phyloP scores from a whole-genome alignment of 2,329 filamentous ascomycete species.

The Neonectria hederae region DNA sequence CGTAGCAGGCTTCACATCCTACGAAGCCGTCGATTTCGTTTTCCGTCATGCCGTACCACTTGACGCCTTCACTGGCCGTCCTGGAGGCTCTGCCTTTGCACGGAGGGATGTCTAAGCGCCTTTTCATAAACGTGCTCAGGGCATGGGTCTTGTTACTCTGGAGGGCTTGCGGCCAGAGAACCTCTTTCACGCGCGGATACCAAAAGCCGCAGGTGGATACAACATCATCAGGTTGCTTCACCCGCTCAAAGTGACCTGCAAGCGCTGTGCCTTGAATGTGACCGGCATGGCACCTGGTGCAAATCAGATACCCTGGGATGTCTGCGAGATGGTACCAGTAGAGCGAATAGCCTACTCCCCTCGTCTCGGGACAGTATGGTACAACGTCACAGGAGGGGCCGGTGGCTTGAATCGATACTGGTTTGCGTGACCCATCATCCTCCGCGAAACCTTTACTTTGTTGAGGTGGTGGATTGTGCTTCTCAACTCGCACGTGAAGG shows the following conservation, averaged over 20 bases:
- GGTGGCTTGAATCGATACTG: slow-evolving; percentile 27
- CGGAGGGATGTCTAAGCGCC: slow-evolving; percentile 36
- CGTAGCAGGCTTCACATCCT: slow-evolving; percentile 51
- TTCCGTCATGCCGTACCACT: slow-evolving; percentile 46
- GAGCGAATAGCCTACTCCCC: slow-evolving; percentile 41
- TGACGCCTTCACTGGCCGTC: slow-evolving; percentile 38
- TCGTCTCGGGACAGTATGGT: slow-evolving; percentile 42
- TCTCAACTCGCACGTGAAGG: slow-evolving; percentile 21
- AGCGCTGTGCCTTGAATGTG: slow-evolving; percentile 47
- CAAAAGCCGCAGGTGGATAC: slow-evolving; percentile 46
- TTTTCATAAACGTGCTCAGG: slow-evolving; percentile 43
- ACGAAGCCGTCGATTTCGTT: slow-evolving; percentile 47
- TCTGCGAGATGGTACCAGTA: slow-evolving; percentile 46
- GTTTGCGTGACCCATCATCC: slow-evolving; percentile 19
- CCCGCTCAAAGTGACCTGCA: slow-evolving; percentile 41
- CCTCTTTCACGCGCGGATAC: slow-evolving; percentile 46
- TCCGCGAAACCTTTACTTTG: accelerated
- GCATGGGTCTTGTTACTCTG: slow-evolving; percentile 37
- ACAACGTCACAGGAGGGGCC: slow-evolving; percentile 39
- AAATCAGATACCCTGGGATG: slow-evolving; percentile 48
- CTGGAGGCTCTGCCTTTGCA: slow-evolving; percentile 44
- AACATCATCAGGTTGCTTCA: slow-evolving; percentile 39
- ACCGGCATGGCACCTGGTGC: slow-evolving; percentile 53
- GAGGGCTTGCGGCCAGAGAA: slow-evolving; percentile 47
- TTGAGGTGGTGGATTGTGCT: background rate